Conservation (phyloP, 2,329 filamentous ascomycete species). For the Anthostomella pinea region DNA sequence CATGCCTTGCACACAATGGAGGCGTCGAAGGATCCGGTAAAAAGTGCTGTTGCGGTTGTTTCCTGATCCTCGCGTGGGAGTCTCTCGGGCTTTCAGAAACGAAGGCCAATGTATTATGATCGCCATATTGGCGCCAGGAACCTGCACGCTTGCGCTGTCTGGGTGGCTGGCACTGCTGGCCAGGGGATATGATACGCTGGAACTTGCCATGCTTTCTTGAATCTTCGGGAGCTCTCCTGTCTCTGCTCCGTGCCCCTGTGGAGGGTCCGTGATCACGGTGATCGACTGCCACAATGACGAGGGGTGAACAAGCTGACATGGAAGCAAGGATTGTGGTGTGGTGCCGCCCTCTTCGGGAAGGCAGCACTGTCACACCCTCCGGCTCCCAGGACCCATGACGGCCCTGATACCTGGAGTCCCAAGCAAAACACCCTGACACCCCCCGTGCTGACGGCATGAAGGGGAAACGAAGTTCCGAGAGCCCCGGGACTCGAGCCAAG, state of each 20-base stretch:
- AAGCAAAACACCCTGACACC: conserved; percentile 23
- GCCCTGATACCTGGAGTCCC: conserved; percentile 21
- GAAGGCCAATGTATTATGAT: not conserved
- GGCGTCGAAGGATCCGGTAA: too few relatives aligned
- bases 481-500: conserved; percentile 18
- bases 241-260: conserved; percentile 13
- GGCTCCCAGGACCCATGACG: conserved; percentile 15
- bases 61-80: too few relatives aligned
- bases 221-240: conserved; percentile 9
- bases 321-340: too few relatives aligned
- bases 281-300: conserved; percentile 26
- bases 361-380: conserved; percentile 7
- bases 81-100: too few relatives aligned
- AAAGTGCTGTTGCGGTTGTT: too few relatives aligned
- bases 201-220: conserved; percentile 14
- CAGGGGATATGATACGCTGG: conserved; percentile 19
- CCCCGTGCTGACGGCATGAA: conserved; percentile 23
- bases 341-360: conserved; percentile 20
- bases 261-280: conserved; percentile 26
- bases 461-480: conserved; percentile 21
- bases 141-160: conserved; percentile 1
- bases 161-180: conserved; percentile 14
- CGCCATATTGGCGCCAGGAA: conserved; percentile 2
- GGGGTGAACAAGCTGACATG: too few relatives aligned
- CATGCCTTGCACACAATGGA: too few relatives aligned